These are phyloP conservation scores for Geotrichum reessii DNA, from an alignment of 1,139 yeast genomes.

Conservation along the genomic window DNA sequence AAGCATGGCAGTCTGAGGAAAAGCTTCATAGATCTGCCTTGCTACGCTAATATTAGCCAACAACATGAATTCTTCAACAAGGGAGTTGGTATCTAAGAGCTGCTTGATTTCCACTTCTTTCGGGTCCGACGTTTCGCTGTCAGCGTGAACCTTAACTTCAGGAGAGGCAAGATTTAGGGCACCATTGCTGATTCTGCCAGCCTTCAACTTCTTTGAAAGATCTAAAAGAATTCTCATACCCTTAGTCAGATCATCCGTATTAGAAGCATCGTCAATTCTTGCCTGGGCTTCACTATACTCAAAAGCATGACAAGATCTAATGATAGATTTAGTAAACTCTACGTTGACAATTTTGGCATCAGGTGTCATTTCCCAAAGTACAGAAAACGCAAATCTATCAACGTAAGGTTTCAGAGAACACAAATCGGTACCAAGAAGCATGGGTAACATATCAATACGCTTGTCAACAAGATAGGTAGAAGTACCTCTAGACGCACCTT, in stretches of 20 bases:
- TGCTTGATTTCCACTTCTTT: slow-evolving; percentile 91
- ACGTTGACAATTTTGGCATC: slow-evolving; percentile 82
- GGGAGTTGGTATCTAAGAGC: slow-evolving; percentile 81
- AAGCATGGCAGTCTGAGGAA: slow-evolving; percentile 97
- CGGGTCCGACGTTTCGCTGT: slow-evolving; percentile 95
- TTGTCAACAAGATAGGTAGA: slow-evolving; percentile 97
- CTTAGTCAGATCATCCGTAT: slow-evolving; percentile 76
- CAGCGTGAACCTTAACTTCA: slow-evolving; percentile 95
- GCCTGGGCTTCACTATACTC: slow-evolving; percentile 91
- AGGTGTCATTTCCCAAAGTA: slow-evolving; percentile 87
- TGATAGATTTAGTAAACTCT: slow-evolving; percentile 79
- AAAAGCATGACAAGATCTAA: slow-evolving; percentile 88
- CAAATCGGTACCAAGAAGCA: slow-evolving; percentile 88
- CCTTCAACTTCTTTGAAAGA: slow-evolving; percentile 77
- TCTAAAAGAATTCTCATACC: slow-evolving; percentile 80
- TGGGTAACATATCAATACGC: slow-evolving; percentile 98
- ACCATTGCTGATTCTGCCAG: slow-evolving; percentile 85
- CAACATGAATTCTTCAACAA: slow-evolving; percentile 98
- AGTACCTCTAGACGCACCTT: slow-evolving; percentile 96
- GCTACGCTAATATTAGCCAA: slow-evolving; percentile 96
- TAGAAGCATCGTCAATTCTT: slow-evolving; percentile 74
- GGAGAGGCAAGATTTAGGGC: slow-evolving; percentile 96
- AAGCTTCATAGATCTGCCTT: slow-evolving; percentile 80
- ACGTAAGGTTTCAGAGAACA: slow-evolving; percentile 95
- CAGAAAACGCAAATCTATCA: slow-evolving; percentile 93